These are phyloP conservation scores for Quercus phellos DNA, from an alignment of 331 rosid species.

Conservation along the genomic window DNA sequence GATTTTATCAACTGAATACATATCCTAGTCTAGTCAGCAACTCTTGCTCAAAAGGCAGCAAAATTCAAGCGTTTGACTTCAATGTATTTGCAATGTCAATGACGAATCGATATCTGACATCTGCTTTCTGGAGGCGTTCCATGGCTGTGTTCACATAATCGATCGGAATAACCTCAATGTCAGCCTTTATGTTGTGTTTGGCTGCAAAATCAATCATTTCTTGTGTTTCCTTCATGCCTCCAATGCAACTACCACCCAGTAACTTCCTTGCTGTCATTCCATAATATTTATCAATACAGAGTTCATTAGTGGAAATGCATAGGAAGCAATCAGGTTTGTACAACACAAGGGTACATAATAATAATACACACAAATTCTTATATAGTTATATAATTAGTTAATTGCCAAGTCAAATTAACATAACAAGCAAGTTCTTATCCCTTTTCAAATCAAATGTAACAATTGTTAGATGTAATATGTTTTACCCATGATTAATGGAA, in stretches of 20 bases:
- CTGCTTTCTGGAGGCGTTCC: conserved; percentile 45
- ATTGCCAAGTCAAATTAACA: not conserved
- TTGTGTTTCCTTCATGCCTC: conserved; percentile 65
- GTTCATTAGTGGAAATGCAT: no score
- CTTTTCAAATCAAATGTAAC: no score
- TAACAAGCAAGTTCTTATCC: no score
- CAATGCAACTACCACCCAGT: conserved; percentile 44
- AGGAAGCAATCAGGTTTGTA: no score
- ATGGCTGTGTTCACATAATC: conserved; percentile 54
- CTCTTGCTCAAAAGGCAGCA: no score
- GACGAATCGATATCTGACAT: conserved; percentile 65
- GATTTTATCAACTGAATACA: no score
- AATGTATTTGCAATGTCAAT: conserved; percentile 54
- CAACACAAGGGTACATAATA: no score
- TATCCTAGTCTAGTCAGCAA: no score
- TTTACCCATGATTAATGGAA: conserved; percentile 33
- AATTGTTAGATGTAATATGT: not conserved
- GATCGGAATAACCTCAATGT: conserved; percentile 41
- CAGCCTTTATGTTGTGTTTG: conserved; percentile 43
- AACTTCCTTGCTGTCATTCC: conserved; percentile 34
- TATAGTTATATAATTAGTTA: no score
- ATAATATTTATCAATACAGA: not conserved
- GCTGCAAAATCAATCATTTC: conserved; percentile 69
- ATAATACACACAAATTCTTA: no score
- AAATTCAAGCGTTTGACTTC: conserved; percentile 23